phyloP scores from a whole-genome alignment of 306 rosid genomes.

The Sechiopsis laciniata region DNA sequence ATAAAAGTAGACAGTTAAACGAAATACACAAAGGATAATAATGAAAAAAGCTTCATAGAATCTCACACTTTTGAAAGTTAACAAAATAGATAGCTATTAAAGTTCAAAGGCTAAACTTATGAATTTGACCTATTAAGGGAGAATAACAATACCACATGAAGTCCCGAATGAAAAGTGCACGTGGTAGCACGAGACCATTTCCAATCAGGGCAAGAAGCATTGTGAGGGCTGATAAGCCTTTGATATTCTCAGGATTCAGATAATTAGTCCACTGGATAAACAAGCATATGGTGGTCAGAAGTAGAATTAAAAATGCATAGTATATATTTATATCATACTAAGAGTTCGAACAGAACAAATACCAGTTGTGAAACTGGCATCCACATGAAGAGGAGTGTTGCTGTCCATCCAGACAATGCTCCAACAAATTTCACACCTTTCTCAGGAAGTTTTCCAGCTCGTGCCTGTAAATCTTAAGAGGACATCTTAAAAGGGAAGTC shows the following conservation, averaged over 20 bases:
- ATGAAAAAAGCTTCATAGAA: neutral
- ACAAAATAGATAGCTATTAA: neutral
- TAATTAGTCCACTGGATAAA: conserved; percentile 87
- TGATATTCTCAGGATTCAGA: conserved; percentile 88
- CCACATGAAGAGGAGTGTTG: conserved; percentile 98
- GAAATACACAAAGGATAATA: neutral
- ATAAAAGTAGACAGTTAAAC: too few relatives aligned
- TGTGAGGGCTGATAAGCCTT: conserved; percentile 84
- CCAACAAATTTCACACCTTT: conserved; percentile 74
- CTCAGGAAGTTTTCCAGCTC: conserved; percentile 69
- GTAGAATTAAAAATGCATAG: neutral
- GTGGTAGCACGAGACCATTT: conserved; percentile 83
- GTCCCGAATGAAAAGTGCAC: conserved; percentile 75
- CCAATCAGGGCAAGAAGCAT: conserved; percentile 94
- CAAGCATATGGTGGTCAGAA: conserved; percentile 25
- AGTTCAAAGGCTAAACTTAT: neutral
- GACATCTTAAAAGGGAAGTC: conserved; percentile 24
- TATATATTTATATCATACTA: conserved; percentile 17
- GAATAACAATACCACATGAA: conserved; percentile 70
- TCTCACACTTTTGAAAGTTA: neutral
- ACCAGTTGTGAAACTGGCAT: conserved; percentile 97
- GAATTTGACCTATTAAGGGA: conserved; percentile 5
- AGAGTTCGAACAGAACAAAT: conserved; percentile 21
- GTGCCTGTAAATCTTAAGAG: conserved; percentile 52
- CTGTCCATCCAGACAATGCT: conserved; percentile 92